phyloP scores from a whole-genome alignment of 129 eudicot genomes.

The Chrysanthemum seticuspe region DNA sequence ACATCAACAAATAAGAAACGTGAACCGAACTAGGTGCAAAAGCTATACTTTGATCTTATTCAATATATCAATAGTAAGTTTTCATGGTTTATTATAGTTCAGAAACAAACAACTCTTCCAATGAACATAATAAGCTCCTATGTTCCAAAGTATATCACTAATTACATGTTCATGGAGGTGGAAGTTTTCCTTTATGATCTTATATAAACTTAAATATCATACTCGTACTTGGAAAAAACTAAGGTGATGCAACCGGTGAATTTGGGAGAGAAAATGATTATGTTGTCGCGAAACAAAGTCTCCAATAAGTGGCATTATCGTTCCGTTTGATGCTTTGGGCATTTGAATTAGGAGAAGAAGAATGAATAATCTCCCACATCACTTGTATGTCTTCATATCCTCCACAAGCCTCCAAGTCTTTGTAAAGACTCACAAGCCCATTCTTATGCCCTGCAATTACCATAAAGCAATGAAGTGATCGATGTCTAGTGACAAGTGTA shows the following conservation, averaged over 20 bases:
- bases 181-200: background rate
- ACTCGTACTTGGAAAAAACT: background rate
- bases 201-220: slow-evolving; percentile 1
- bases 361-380: slow-evolving; percentile 88
- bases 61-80: background rate
- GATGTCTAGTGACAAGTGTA: background rate
- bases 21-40: background rate
- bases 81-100: background rate
- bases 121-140: slow-evolving; percentile 3
- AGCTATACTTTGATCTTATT: background rate
- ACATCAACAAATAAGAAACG: background rate
- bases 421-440: slow-evolving; percentile 59
- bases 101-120: background rate
- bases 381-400: slow-evolving; percentile 77
- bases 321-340: slow-evolving; percentile 13
- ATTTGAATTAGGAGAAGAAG: slow-evolving; percentile 39
- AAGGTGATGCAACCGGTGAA: background rate
- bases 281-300: slow-evolving; percentile 33
- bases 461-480: background rate
- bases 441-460: slow-evolving; percentile 40
- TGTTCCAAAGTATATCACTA: slow-evolving; percentile 15
- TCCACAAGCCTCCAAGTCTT: slow-evolving; percentile 76
- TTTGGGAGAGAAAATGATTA: slow-evolving; percentile 20
- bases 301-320: slow-evolving; percentile 23
- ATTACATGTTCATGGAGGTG: slow-evolving; percentile 17